Evolutionary conservation across 352 stramenopile species (phyloP), one percentile per base, ranked within the genome.

Genomic region (Phytopythium boreale): DNA sequence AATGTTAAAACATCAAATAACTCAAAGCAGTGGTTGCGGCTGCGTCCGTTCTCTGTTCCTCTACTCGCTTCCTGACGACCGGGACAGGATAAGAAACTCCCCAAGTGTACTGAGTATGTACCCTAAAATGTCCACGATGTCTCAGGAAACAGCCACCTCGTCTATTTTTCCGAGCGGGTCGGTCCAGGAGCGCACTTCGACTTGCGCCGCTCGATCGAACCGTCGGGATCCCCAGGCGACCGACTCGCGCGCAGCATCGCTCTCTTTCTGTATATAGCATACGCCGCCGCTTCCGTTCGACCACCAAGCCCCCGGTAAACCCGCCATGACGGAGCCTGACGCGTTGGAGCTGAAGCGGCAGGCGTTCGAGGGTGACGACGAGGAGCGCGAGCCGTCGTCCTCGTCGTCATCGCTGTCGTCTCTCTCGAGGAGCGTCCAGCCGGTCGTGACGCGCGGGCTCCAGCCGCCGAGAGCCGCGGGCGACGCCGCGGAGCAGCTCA

Each of bases 281-380:
- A n/a, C n/a, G n/a, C n/a, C n/a, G n/a, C n/a, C n/a, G n/a, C 43
- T 8, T 12, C 43, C 6, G n/a, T 11, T 26, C 19, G 43, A 50
- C 43, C 20, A 17, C 19, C n/a, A 8, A 4, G 20, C 20, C 26
- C 7, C 20, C 10, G n/a, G 10, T 15, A 2, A 39, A 14, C 34
- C 11, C 34, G 22, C 22, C 61, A 79, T 70, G 66, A 76, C 61
- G 57, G 72, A 79, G 26, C 34, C 62, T 10, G 56, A 67, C 56
- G 27, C 22, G 39, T 44, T 56, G 29, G 43, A 63, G 43, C 41
- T 56, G 9, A 46, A 47, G n/a, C 43, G 26, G 43, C 56, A 46
- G 22, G 62, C 20, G 17, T 29, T 56, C 19, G 19, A 27, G 22
- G 43, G 20, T 8, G 29, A 14, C 47, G 66, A 57, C 27, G 44